Base-by-base conservation (phyloP, 2,329 filamentous ascomycete species). In the Tolypocladium paradoxum region DNA sequence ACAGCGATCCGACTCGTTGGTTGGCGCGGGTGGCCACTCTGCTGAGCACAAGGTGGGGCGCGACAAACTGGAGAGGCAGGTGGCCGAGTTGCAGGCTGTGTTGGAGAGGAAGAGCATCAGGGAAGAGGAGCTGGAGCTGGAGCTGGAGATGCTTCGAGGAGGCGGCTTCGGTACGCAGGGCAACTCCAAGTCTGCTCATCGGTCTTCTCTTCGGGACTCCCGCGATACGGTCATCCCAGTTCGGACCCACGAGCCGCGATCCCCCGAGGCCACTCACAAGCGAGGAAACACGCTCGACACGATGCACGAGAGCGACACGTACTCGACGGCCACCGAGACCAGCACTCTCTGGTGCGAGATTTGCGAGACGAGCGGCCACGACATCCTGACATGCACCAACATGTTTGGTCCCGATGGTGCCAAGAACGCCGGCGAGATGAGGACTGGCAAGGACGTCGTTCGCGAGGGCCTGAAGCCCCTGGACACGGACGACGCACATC, bases 311-410 rank as follows among this genome's bases (percentile, higher is more conserved):
- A 87, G 81, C 63, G 85, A 87, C 60, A 76, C 77, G 16, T 79
- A 85, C 68, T 88, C 86, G 37, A 82, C 80, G 31, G 79, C 82
- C 24, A 88, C 86, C 38, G 88, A 90, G 65, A 84, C 78, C 61
- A 87, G 83, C 66, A 81, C 78, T 18, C 78, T 91, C 57, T 95
- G 88, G 87, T 97, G 92, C 70, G 93, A 97, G 71, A 93, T 97
- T 57, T 97, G 92, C 72, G 91, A 96, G 73, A 88, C 88, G 35
- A 79, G 82, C 48, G 91, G 92, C 18, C 92, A 97, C 65, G 92
- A 97, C 63, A 96, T 97, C 56, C 76, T 97, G 53, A 95, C 88
- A 24, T 97, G 92, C 76, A 90, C 88, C 51, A 92, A 90, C 68
- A 93, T 96, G 84, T 92, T 88, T 68, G 83, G 78, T 2, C 65